Evolutionary conservation across 2,329 filamentous ascomycete genomes (phyloP).

Genomic region (Chaetomiaceae sp.): DNA sequence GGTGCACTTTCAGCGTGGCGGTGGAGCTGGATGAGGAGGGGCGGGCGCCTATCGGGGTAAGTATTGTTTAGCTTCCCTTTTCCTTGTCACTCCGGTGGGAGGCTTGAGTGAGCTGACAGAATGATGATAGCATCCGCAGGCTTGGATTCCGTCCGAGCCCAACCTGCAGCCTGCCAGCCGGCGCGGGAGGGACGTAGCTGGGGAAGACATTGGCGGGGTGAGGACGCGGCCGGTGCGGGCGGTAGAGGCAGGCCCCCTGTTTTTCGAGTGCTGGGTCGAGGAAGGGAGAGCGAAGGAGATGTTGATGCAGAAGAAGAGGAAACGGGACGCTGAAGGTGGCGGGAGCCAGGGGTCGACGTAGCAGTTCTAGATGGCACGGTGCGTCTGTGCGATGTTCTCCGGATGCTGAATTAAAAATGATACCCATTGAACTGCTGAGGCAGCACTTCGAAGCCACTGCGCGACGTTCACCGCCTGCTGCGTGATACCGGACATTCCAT

Average conservation of each 20-base stretch:
- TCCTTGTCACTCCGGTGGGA: too few relatives aligned
- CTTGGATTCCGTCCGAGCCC: slow-evolving; percentile 53
- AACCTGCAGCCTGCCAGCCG: slow-evolving; percentile 34
- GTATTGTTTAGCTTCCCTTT: slow-evolving; percentile 22
- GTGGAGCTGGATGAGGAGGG: slow-evolving; percentile 62
- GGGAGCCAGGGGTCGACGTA: slow-evolving; percentile 4
- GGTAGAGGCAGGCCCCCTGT: slow-evolving; percentile 51
- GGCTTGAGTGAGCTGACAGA: too few relatives aligned
- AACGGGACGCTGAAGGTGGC: background rate
- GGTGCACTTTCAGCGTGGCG: slow-evolving; percentile 70
- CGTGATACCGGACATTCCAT: background rate
- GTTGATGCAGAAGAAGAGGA: slow-evolving; percentile 10
- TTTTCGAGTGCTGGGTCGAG: slow-evolving; percentile 63
- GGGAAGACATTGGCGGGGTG: slow-evolving; percentile 32
- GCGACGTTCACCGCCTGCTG: background rate
- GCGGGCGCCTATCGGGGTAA: slow-evolving; percentile 51
- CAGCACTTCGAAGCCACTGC: too few relatives aligned
- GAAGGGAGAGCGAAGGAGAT: slow-evolving; percentile 42
- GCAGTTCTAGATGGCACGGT: background rate
- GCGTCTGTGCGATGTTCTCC: background rate
- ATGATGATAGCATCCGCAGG: slow-evolving; percentile 50
- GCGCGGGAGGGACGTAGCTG: slow-evolving; percentile 28
- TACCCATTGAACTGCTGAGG: background rate
- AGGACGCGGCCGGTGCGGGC: slow-evolving; percentile 46
- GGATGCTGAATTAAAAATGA: background rate